phyloP scores from a whole-genome alignment of 2,329 filamentous ascomycete genomes.

The Ascosphaera aggregata region DNA sequence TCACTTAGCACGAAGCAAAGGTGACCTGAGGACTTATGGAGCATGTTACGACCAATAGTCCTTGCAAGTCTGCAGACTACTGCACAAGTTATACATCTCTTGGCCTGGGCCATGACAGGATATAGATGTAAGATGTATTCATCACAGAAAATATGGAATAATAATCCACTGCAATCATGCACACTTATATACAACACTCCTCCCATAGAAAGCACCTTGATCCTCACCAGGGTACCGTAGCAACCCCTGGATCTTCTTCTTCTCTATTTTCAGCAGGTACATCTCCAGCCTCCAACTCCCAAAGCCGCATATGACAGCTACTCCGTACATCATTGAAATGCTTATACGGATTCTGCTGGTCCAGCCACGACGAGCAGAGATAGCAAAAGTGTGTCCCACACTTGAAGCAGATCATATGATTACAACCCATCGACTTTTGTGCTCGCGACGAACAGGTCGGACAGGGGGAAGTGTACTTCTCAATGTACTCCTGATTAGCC shows the following conservation, averaged over 20 bases:
- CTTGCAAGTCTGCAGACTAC: too few relatives aligned
- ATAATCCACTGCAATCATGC: not conserved
- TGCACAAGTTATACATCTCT: too few relatives aligned
- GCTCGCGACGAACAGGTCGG: conserved; percentile 67
- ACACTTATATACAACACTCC: not conserved
- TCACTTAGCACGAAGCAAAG: too few relatives aligned
- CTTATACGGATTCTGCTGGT: conserved; percentile 55
- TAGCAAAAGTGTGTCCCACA: conserved; percentile 93
- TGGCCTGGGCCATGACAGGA: too few relatives aligned
- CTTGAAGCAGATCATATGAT: conserved; percentile 85
- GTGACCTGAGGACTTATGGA: too few relatives aligned
- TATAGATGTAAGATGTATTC: too few relatives aligned
- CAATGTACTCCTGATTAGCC: conserved; percentile 65
- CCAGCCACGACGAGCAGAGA: conserved; percentile 70
- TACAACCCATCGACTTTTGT: conserved; percentile 85
- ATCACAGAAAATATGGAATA: too few relatives aligned
- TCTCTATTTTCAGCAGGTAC: conserved; percentile 21
- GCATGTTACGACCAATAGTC: too few relatives aligned
- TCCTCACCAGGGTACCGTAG: conserved; percentile 13
- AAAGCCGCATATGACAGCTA: conserved; percentile 62
- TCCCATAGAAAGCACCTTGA: conserved; percentile 15
- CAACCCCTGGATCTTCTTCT: conserved; percentile 13
- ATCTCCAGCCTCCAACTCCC: conserved; percentile 74
- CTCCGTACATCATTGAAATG: conserved; percentile 60
- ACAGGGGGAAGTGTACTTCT: conserved; percentile 61